Base-by-base conservation (phyloP, 1,284 basidiomycete species). In the Athelia sp. region DNA sequence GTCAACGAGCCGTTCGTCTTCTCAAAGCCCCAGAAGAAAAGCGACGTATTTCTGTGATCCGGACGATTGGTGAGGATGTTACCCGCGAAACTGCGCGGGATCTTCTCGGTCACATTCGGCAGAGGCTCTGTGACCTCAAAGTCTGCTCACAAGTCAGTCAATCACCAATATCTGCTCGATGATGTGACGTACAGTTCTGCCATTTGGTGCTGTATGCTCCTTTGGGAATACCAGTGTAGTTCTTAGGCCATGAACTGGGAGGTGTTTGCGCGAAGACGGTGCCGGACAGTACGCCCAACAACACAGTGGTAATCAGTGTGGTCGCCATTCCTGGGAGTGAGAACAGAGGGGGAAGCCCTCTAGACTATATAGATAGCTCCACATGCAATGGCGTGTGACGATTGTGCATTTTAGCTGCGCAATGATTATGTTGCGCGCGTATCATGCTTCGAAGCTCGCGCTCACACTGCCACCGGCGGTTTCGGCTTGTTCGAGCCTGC, bases 11-110 rank as follows among this genome's bases (percentile, higher is more conserved):
- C 84, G 13, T 70, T 60, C 3, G 68, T 66, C 40, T 77, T 79
- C 60, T 89, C 86, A 53, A 83, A 79, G 1, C 72, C 85, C 74
- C 79, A 79, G 64, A 89, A 89, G 67, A 87, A 89, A 3, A 89
- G 68, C 0, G 85, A 86, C 52, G 87, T 69, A 51, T 88, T 86
- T 0, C 81, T 81, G 60, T 86, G 84, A 14, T 73, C 75, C n/a
- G 70, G 62, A 35, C 84, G 73, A 52, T 82, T 70, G 2, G 88
- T 83, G 6, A 75, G 74, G 48, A 87, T 73, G 52, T 84, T 89
- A 46, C 85, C 86, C 0, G 86, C 84, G 57, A 73, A 89, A 58
- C 71, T 81, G 9, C 76, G 75, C 15, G 70, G 64, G 8, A 84
- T 57, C 22, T 70, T 58, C 61, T 81, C 84, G 0, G 82, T 81